Evolutionary conservation across 192 early-diverging fungal species (phyloP), one percentile per base, ranked within the genome.

Genomic region (Backusella parvicylindrica): DNA sequence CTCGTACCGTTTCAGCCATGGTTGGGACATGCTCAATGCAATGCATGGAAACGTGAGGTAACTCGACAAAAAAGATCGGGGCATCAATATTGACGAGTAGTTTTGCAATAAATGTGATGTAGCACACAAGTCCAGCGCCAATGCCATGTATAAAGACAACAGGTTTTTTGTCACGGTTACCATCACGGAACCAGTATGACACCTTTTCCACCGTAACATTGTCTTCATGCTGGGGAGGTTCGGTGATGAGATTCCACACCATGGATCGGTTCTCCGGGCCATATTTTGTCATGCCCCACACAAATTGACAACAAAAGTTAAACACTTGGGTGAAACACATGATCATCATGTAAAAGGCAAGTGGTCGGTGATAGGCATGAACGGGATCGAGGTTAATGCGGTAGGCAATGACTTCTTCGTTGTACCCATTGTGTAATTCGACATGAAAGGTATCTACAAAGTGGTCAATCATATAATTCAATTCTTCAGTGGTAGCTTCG

Each of bases 11-110:
- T 53, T 89, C 86, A 11, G 89, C 82, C 43, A 85, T 87, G 1
- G 84, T 85, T 9, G 89, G 89, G 28, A 88, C 86, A 40, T 86
- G 80, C 60, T 88, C 82, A 3, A 82, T 72, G 32, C 92, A 73
- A 28, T 84, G 89, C 88, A 92, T 92, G 12, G 89, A 88, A 6
- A 91, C 87, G 66, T 89, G 84, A 0, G 90, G 86, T 33, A 91
- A 79, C 70, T 93, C 87, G 28, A 89, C 73, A 50, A 81, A 74
- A 60, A 89, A 82, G 8, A 89, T 70, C 32, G 84, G 85, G 1
- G 75, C 75, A 7, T 81, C 82, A 15, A 87, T 53, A 0, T 28
- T 11, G 12, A 68, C 72, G 11, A 80, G 56, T 36, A 92, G 75
- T 7, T 80, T 72, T 35, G 68, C 47, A 31, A 92, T 53, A 77